These are phyloP conservation scores for Naumovozyma castellii DNA, from an alignment of 805 yeast genomes.

Conservation along the genomic window DNA sequence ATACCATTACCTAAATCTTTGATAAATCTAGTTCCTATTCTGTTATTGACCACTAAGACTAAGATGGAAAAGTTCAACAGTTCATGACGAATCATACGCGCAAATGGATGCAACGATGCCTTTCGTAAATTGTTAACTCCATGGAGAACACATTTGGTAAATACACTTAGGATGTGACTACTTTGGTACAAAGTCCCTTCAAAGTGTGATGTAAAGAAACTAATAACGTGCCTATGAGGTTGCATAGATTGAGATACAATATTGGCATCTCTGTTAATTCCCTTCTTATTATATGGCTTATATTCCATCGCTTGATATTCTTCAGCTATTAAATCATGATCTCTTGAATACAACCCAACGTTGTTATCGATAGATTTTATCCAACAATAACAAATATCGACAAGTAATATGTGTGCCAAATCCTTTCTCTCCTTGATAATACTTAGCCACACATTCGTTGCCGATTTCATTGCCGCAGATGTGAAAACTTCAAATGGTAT, in stretches of 20 bases:
- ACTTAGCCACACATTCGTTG: slow-evolving; percentile 73
- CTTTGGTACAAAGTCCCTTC: slow-evolving; percentile 71
- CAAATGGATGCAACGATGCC: slow-evolving; percentile 78
- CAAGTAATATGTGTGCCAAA: slow-evolving; percentile 48
- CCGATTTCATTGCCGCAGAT: slow-evolving; percentile 48
- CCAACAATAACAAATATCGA: slow-evolving; percentile 65
- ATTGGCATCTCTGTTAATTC: slow-evolving; percentile 43
- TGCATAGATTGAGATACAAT: slow-evolving; percentile 41
- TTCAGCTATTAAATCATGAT: slow-evolving; percentile 46
- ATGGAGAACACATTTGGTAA: slow-evolving; percentile 48
- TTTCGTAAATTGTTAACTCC: slow-evolving; percentile 42
- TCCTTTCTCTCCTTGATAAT: slow-evolving; percentile 58
- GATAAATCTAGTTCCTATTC: slow-evolving; percentile 39
- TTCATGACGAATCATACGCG: slow-evolving; percentile 68
- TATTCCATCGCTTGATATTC: slow-evolving; percentile 77
- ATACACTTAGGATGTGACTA: slow-evolving; percentile 56
- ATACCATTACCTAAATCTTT: slow-evolving; percentile 38
- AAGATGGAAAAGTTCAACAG: slow-evolving; percentile 59
- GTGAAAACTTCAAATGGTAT: slow-evolving; percentile 67
- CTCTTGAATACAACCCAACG: slow-evolving; percentile 55
- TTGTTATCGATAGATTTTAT: slow-evolving; percentile 49
- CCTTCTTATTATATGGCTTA: slow-evolving; percentile 65
- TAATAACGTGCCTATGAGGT: slow-evolving; percentile 62
- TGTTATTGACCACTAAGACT: slow-evolving; percentile 46
- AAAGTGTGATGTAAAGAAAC: slow-evolving; percentile 64